A percentile compares a stretch with the other conserved stretches of the same genome.
phyloP scores from a whole-genome alignment of 225 moss, liverwort and hornwort species.

The Physcomitrium patens region DNA sequence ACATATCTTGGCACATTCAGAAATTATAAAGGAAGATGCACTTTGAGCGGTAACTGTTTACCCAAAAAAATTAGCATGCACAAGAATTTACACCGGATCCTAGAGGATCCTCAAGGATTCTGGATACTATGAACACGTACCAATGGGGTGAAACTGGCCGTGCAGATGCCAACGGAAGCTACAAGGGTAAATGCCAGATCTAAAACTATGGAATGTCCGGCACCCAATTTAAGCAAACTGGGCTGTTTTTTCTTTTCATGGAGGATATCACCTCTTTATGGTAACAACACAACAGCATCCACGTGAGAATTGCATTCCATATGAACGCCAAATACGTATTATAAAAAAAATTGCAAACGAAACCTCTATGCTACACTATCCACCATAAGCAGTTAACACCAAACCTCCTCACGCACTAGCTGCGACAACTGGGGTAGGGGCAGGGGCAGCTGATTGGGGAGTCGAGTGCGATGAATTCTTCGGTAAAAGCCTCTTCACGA shows the following conservation, averaged over 20 bases:
- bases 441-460: conserved; percentile 36
- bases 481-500: conserved; percentile 37
- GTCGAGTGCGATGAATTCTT: conserved; percentile 27
- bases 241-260: conserved; percentile 38
- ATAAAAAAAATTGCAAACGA: conserved; percentile 26
- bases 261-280: conserved; percentile 51
- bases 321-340: conserved; percentile 41
- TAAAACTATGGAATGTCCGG: conserved; percentile 25
- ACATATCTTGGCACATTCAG: not conserved
- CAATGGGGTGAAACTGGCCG: conserved; percentile 38
- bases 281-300: conserved; percentile 47
- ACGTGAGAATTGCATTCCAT: conserved; percentile 11
- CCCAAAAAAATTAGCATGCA: conserved; percentile 53
- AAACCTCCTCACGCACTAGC: conserved; percentile 46
- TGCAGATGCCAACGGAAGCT: conserved; percentile 37
- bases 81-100: conserved; percentile 52
- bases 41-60: conserved; percentile 28
- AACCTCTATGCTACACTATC: conserved; percentile 46
- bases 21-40: conserved; percentile 9
- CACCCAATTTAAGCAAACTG: conserved; percentile 39
- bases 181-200: conserved; percentile 34
- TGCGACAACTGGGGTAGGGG: conserved; percentile 42
- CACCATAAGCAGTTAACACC: conserved; percentile 23
- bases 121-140: conserved; percentile 37
- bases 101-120: conserved; percentile 38